phyloP scores from a whole-genome alignment of 768 basidiomycete genomes.

The Pulveroboletus sp. region DNA sequence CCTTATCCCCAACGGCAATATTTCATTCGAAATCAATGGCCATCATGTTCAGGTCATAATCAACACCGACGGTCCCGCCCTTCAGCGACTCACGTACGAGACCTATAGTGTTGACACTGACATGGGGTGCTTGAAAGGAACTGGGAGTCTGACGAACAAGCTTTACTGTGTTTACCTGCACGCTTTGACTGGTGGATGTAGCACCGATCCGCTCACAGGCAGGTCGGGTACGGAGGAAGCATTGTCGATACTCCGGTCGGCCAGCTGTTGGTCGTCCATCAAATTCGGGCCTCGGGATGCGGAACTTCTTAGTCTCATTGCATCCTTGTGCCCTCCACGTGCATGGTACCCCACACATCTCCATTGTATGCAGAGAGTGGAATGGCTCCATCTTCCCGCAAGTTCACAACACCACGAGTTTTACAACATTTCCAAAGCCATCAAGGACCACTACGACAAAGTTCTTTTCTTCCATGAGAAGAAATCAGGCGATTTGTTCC shows the following conservation, averaged over 20 bases:
- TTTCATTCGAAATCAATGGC: not conserved
- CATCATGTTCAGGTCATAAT: not conserved
- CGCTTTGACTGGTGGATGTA: not conserved
- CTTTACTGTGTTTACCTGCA: not conserved
- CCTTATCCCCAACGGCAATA: not conserved
- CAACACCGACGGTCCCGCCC: not conserved
- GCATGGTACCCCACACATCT: constrained; percentile 35
- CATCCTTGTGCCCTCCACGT: constrained; percentile 32
- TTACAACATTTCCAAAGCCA: constrained; percentile 19
- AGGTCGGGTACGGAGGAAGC: not conserved
- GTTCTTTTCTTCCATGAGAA: constrained; percentile 11
- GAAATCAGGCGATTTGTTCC: not conserved
- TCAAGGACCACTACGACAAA: constrained; percentile 23
- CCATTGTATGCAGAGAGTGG: not conserved
- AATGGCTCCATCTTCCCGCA: not conserved
- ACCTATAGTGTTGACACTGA: not conserved
- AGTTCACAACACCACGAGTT: constrained; percentile 29
- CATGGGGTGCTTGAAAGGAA: not conserved
- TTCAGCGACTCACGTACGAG: not conserved
- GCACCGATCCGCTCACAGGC: not conserved
- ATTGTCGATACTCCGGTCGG: constrained; percentile 32
- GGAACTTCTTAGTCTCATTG: constrained; percentile 31
- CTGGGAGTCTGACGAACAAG: not conserved
- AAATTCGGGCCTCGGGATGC: constrained; percentile 25
- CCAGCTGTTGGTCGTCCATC: constrained; percentile 37